Base-by-base conservation (phyloP, 169 alveolate genomes). In the Cryptosporidium ubiquitum region DNA sequence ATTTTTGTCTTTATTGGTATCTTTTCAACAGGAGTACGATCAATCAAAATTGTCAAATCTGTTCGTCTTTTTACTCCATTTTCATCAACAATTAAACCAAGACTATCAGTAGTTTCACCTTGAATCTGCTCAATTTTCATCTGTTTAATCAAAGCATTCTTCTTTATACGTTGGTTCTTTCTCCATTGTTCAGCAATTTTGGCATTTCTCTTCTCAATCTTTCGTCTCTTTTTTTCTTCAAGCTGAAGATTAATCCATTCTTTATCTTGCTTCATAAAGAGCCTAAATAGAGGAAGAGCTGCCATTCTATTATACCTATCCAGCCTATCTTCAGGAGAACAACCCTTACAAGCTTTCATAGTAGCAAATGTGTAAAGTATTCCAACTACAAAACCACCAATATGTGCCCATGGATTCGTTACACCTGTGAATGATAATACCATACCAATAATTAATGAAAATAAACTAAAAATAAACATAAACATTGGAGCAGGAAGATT, bases 291-390 rank as follows among this genome's bases (percentile, higher is more conserved):
- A 3, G 89, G 89, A 14, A 79, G 51, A 9, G 89, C 89, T 26
- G 89, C 89, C 89, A 79, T 79, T 79, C 89, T 79, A 61, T 79
- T 79, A 66, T 79, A 79, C 5, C 89, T 68, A 44, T 58, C 89
- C 10, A 79, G 26, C 61, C 89, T 79, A 61, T 79, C 89, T 18
- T 79, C 89, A n/a, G 89, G 89, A 18, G 79, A 61, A 47, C 89
- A 79, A 18, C 79, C 89, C 26, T 64, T 49, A 79, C 89, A 79
- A 42, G 79, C 89, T 40, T 64, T 57, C 73, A 79, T 61, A 10
- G 89, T 79, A 23, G 89, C 89, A 44, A 79, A 64, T 42, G 89
- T 79, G 33, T 79, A 79, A 26, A 79, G 61, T 29, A 79, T 40
- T 6, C 89, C 89, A 42, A 79, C 89, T 26, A 64, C 31, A 79